Evolutionary conservation across 148 eudicot genomes (phyloP).

Genomic region (Chenopodium suecicum): DNA sequence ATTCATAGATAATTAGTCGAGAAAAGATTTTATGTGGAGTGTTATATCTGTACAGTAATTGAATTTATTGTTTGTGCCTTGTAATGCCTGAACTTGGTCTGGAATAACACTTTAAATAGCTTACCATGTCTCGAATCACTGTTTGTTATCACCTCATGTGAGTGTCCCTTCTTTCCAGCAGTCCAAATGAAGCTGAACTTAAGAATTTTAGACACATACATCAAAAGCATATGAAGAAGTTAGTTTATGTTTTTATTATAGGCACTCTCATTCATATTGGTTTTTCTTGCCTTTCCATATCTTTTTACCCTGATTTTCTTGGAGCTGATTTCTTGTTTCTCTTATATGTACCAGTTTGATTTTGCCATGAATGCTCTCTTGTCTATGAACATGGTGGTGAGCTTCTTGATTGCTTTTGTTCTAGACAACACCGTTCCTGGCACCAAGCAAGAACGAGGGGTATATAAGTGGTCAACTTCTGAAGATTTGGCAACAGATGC

Average conservation of each 20-base stretch:
- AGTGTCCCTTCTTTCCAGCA: not conserved
- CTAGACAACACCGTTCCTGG: constrained; percentile 94
- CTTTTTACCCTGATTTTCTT: not conserved
- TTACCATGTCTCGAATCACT: not conserved
- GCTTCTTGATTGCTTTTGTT: constrained; percentile 73
- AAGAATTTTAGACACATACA: not conserved
- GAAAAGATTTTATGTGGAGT: not conserved
- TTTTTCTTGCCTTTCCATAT: not conserved
- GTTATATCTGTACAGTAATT: not conserved
- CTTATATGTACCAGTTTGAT: constrained; percentile 56
- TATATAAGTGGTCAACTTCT: constrained; percentile 67
- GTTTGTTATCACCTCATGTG: not conserved
- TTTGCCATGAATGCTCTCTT: constrained; percentile 79
- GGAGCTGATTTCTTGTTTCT: constrained; percentile 12
- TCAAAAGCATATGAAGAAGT: not conserved
- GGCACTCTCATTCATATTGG: not conserved
- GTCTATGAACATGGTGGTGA: constrained; percentile 87
- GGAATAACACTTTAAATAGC: not conserved
- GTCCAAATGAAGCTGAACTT: not conserved
- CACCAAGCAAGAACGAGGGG: constrained; percentile 74
- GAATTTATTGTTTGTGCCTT: not conserved
- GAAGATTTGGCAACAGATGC: constrained; percentile 59
- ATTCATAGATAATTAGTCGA: not conserved
- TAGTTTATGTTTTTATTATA: not conserved
- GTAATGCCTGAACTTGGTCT: not conserved